Conservation (phyloP, 768 basidiomycete species). For the Dentipellis sp. region DNA sequence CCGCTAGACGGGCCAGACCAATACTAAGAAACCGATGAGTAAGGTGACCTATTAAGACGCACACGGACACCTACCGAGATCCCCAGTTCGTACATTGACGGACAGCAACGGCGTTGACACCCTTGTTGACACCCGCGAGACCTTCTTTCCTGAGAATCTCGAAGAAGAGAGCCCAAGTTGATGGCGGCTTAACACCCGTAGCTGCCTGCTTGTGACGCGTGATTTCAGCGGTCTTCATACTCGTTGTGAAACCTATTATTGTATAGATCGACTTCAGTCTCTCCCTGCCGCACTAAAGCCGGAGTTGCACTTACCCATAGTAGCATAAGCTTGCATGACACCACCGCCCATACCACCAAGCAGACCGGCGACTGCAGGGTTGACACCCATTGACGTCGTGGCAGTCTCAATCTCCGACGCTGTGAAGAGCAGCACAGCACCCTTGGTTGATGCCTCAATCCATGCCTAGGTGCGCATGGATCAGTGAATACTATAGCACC, state of each 20-base stretch:
- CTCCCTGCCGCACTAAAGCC: background rate
- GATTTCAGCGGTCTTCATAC: constrained; percentile 99
- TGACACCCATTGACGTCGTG: constrained; percentile 55
- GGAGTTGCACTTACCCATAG: constrained; percentile 76
- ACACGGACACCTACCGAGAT: constrained; percentile 49
- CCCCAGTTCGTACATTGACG: constrained; percentile 94
- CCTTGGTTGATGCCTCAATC: constrained; percentile 99
- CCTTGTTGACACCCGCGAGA: constrained; percentile 95
- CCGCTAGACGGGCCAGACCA: constrained; percentile 93
- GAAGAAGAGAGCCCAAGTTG: constrained; percentile 89
- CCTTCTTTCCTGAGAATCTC: constrained; percentile 95
- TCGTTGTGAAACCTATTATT: constrained; percentile 84
- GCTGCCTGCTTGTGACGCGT: constrained; percentile 90
- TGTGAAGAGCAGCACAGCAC: constrained; percentile 90
- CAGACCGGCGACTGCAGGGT: constrained; percentile 76
- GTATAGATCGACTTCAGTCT: background rate
- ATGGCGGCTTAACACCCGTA: constrained; percentile 75
- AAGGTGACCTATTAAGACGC: background rate
- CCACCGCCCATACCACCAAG: constrained; percentile 98
- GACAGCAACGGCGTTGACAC: constrained; percentile 91
- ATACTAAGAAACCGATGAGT: constrained; percentile 42
- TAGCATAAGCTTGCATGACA: constrained; percentile 95
- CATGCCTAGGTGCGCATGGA: constrained; percentile 56
- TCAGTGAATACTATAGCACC: constrained; percentile 2
- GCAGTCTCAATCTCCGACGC: constrained; percentile 89